Evolutionary conservation across 2,329 filamentous ascomycete genomes (phyloP), one percentile per base, ranked within the genome.

Genomic region (Madurella mycetomatis): DNA sequence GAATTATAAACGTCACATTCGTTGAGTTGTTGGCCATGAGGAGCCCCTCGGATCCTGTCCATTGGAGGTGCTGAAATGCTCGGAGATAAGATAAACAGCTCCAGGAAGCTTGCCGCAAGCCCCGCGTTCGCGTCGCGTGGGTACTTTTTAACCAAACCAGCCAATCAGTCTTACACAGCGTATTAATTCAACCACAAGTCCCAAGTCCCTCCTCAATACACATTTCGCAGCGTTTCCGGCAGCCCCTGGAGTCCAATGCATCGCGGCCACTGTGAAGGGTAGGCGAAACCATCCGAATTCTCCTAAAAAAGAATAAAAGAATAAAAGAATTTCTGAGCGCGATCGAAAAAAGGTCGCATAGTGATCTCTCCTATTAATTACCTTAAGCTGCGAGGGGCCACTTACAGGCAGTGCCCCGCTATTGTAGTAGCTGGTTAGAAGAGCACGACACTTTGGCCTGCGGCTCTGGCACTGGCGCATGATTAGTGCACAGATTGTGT

Each of bases 221-320:
- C n/a, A 13, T 54, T 45, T n/a, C 45, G 15, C 47, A 62, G 25
- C 8, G 49, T 32, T 41, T 52, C 51, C 41, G 47, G 17, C 30
- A 64, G 32, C 19, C 62, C 56, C 39, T 51, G 15, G 13, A 65
- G 53, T 0, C 63, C 61, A 9, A 56, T 43, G 39, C 44, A 66
- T 32, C 9, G 57, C 62, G 2, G 46, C 40, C 2, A 59, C 39
- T 2, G 57, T 60, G 50, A 64, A 65, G 3, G 51, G 60, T 8
- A 65, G n/a, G 2, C 63, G 51, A 39, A 66, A 66, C 59, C 60
- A 65, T 4, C 64, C 63, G 25, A 62, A 41, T 19, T 64, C 62
- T 17, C 62, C 62, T 0, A 60, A 52, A 25, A 39, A 53, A 42
- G 62, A 65, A n/a, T 52, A n/a, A n/a, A n/a, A n/a, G n/a, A 0